Evolutionary conservation across 495 filamentous ascomycete species (phyloP), one percentile per base, ranked within the genome.

Genomic region (Penicillium taxi): DNA sequence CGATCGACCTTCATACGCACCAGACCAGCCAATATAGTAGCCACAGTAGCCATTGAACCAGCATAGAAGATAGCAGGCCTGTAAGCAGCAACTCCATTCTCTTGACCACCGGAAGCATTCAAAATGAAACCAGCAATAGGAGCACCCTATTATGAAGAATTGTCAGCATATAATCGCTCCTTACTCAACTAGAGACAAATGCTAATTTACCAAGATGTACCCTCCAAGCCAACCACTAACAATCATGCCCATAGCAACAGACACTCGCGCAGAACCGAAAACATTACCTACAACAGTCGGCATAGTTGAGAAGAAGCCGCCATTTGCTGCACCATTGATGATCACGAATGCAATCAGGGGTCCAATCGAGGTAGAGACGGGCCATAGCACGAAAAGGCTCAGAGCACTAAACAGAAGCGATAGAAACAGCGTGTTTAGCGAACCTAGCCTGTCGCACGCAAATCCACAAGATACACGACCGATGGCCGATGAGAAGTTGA

Each of bases 31-130:
- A 58, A 26, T 13, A 55, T 1, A 19, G 53, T 40, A 0, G 56
- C 56, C 21, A 32, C 52, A 25, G 52, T 35, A 4, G 63, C 59
- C 55, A 66, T 58, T 0, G 48, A 52, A 3, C 63, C 61, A 4
- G 74, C 77, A 46, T 79, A 77, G 44, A 73, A 76, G 27, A 79
- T 79, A 0, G 74, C 73, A 0, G 74, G 70, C 11, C 73, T 62
- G 42, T 77, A 78, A 0, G 71, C 68, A 5, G 63, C 52, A 5
- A 74, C 44, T 0, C 67, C 67, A 4, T 48, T 53, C 1, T 58
- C 44, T 17, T 65, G 59, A 5, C 71, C 72, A 7, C 74, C 74
- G 8, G 65, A 67, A 0, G 73, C 72, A 39, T 69, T 59, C 0
- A 80, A 54, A 11, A 79, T 60, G 30, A 72, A 73, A 20, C 74